A percentile compares a stretch with the other conserved stretches of the same genome.
Evolutionary conservation across 2,329 filamentous ascomycete genomes (phyloP).

Genomic region (Phyllosticta citriasiana): DNA sequence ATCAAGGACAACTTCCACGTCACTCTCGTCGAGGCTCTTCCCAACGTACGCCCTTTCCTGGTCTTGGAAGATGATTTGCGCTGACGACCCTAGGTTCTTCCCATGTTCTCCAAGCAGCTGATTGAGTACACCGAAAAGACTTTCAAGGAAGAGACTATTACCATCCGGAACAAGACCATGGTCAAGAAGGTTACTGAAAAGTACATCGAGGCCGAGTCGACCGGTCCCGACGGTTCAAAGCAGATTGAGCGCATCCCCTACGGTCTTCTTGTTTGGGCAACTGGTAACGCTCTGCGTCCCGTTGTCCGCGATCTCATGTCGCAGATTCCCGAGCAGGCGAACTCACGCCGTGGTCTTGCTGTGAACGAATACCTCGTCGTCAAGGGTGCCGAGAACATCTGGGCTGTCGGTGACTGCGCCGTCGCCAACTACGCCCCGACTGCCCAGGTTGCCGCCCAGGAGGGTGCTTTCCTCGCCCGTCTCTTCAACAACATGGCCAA

Average conservation of each 20-base stretch:
- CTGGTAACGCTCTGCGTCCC: slow-evolving; percentile 85
- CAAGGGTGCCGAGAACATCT: slow-evolving; percentile 92
- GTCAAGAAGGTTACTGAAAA: slow-evolving; percentile 95
- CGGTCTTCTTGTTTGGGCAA: slow-evolving; percentile 95
- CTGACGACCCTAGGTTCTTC: slow-evolving; percentile 47
- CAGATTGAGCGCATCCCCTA: slow-evolving; percentile 74
- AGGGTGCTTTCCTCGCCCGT: slow-evolving; percentile 86
- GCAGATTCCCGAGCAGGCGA: slow-evolving; percentile 88
- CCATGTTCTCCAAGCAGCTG: slow-evolving; percentile 97
- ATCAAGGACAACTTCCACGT: slow-evolving; percentile 94
- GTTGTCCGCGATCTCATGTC: slow-evolving; percentile 85
- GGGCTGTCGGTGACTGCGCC: slow-evolving; percentile 95
- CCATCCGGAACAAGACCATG: slow-evolving; percentile 97
- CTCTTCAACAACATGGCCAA: slow-evolving; percentile 99
- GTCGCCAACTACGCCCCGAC: slow-evolving; percentile 96
- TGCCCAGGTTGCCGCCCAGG: slow-evolving; percentile 90
- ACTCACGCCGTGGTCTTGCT: slow-evolving; percentile 85
- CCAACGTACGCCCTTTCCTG: slow-evolving; percentile 49
- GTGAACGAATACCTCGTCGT: slow-evolving; percentile 99
- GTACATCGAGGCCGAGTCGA: slow-evolving; percentile 81
- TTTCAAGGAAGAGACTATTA: slow-evolving; percentile 97
- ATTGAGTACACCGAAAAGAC: slow-evolving; percentile 99
- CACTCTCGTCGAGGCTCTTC: slow-evolving; percentile 91
- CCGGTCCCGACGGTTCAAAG: slow-evolving; percentile 76
- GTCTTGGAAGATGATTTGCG: neutral